A percentile compares a stretch with the other conserved stretches of the same genome.
phyloP scores from a whole-genome alignment of 768 basidiomycete genomes.

The Calocybe cyanea region DNA sequence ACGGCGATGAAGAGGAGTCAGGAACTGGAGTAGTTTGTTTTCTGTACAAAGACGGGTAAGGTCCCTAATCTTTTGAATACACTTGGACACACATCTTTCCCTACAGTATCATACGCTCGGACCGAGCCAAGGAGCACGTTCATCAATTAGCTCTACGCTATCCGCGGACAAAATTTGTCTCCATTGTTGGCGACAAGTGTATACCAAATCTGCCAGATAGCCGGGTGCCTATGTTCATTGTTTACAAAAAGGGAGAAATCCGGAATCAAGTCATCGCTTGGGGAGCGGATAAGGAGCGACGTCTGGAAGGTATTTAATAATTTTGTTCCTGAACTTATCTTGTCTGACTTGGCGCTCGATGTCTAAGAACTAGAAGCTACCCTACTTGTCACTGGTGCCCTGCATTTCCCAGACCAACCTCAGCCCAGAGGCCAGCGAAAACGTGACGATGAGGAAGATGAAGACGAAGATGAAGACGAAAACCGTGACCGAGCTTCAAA shows the following conservation, averaged over 20 bases:
- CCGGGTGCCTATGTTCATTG: conserved; percentile 85
- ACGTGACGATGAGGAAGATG: conserved; percentile 36
- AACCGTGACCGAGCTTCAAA: conserved; percentile 50
- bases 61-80: conserved; percentile 5
- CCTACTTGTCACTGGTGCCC: conserved; percentile 58
- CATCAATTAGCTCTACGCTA: conserved; percentile 72
- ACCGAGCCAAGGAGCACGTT: conserved; percentile 70
- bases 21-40: conserved; percentile 95
- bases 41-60: conserved; percentile 93
- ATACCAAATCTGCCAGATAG: conserved; percentile 94
- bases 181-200: conserved; percentile 91
- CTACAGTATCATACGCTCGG: conserved; percentile 72
- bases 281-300: conserved; percentile 76
- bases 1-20: conserved; percentile 57
- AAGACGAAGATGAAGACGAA: conserved; percentile 44
- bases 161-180: conserved; percentile 92
- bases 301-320: conserved; percentile 61
- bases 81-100: background rate
- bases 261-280: conserved; percentile 80
- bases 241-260: conserved; percentile 92
- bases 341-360: conserved; percentile 8
- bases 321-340: background rate
- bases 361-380: conserved; percentile 66
- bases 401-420: conserved; percentile 54
- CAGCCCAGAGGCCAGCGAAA: conserved; percentile 25